Conservation (phyloP, 345 rosid species). For the Eutrema yunnanense region DNA sequence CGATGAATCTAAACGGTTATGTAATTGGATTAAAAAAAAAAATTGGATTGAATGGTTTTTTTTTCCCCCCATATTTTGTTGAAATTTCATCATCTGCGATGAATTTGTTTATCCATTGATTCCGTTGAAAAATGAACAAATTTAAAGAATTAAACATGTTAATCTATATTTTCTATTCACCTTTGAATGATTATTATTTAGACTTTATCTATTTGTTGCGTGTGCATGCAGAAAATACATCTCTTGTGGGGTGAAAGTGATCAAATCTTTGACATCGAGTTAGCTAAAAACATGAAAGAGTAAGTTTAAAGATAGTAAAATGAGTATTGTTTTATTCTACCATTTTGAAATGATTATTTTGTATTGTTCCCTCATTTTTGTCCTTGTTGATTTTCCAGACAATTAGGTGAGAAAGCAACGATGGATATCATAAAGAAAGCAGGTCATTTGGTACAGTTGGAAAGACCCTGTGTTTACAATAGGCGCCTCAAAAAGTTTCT, state of each 20-base stretch:
- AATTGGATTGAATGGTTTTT: background rate
- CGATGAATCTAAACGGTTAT: background rate
- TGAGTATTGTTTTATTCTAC: background rate
- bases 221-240: slow-evolving; percentile 60
- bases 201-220: background rate
- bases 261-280: slow-evolving; percentile 60
- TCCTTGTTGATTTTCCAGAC: slow-evolving; percentile 34
- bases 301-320: slow-evolving; percentile 25
- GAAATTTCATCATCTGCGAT: background rate
- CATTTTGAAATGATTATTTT: background rate
- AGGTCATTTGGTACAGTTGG: slow-evolving; percentile 79
- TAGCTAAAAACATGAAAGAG: slow-evolving; percentile 81
- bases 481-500: slow-evolving; percentile 62
- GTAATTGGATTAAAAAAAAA: no score
- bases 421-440: slow-evolving; percentile 61
- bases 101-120: background rate
- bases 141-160: background rate
- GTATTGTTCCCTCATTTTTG: background rate
- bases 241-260: slow-evolving; percentile 91
- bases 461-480: slow-evolving; percentile 79
- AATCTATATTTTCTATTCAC: background rate
- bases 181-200: background rate
- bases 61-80: background rate
- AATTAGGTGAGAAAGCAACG: slow-evolving; percentile 69
- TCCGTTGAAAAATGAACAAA: background rate